These are phyloP conservation scores for Phlegmacium glaucopus DNA, from an alignment of 768 basidiomycete species.

Conservation along the genomic window DNA sequence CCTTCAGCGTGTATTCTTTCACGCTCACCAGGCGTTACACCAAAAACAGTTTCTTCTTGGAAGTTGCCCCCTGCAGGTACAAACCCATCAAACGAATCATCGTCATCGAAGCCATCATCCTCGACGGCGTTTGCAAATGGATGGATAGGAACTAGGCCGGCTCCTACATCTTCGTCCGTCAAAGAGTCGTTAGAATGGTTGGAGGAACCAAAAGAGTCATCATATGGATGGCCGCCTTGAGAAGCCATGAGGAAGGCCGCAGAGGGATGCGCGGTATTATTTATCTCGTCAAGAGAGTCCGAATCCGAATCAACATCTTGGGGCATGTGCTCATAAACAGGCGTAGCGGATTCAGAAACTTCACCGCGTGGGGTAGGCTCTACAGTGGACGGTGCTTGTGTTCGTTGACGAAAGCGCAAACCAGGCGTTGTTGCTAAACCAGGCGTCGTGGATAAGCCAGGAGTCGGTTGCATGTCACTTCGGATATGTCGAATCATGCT, in stretches of 20 bases:
- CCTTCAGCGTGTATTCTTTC: slow-evolving; percentile 26
- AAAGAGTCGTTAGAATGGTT: slow-evolving; percentile 60
- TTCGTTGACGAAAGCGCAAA: slow-evolving; percentile 29
- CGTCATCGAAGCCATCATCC: slow-evolving; percentile 44
- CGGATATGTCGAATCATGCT: slow-evolving; percentile 60
- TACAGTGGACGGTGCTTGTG: slow-evolving; percentile 1
- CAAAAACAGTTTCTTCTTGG: slow-evolving; percentile 71
- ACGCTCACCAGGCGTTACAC: slow-evolving; percentile 55
- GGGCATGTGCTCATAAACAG: slow-evolving; percentile 9
- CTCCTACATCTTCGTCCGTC: slow-evolving; percentile 39
- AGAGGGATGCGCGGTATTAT: slow-evolving; percentile 61
- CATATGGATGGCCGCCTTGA: slow-evolving; percentile 35
- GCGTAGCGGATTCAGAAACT: slow-evolving; percentile 10
- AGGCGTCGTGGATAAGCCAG: slow-evolving; percentile 19
- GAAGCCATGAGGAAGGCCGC: slow-evolving; percentile 69
- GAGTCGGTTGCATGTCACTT: slow-evolving; percentile 21
- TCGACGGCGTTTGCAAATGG: slow-evolving; percentile 49
- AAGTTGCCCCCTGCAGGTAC: slow-evolving; percentile 30
- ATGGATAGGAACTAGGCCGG: slow-evolving; percentile 46
- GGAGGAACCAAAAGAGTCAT: slow-evolving; percentile 48
- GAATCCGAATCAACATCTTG: slow-evolving; percentile 47
- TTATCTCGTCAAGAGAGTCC: slow-evolving; percentile 56
- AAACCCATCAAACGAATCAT: slow-evolving; percentile 46
- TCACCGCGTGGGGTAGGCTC: neutral
- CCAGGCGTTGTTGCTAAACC: slow-evolving; percentile 22